Evolutionary conservation across 352 stramenopile species (phyloP).

Genomic region (Globisporangium orthogonon): DNA sequence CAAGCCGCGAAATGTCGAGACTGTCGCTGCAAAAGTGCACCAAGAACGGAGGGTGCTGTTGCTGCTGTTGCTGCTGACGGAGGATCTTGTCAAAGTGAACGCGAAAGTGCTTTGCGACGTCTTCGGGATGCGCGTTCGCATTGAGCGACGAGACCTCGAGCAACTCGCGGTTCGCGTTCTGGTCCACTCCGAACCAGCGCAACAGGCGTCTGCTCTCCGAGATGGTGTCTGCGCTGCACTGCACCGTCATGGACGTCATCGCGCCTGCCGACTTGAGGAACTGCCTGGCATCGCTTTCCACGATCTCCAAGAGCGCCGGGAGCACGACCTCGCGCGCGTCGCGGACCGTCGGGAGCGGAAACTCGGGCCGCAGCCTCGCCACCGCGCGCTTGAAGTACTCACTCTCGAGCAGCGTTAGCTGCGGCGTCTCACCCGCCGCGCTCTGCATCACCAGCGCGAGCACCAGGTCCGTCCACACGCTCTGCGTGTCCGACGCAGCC

Average conservation of each 20-base stretch:
- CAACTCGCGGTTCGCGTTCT: slow-evolving; percentile 21
- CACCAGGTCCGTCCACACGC: slow-evolving; percentile 20
- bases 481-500: background rate
- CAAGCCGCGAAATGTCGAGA: slow-evolving; percentile 4
- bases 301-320: slow-evolving; percentile 11
- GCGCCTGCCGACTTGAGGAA: slow-evolving; percentile 13
- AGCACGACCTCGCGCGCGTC: slow-evolving; percentile 12
- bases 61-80: background rate
- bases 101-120: slow-evolving; percentile 9
- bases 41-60: slow-evolving; percentile 2
- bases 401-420: slow-evolving; percentile 19
- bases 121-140: slow-evolving; percentile 3
- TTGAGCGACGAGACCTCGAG: slow-evolving; percentile 8
- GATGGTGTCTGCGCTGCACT: slow-evolving; percentile 11
- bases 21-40: slow-evolving; percentile 31
- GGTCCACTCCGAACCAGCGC: slow-evolving; percentile 23
- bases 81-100: slow-evolving; percentile 6
- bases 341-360: slow-evolving; percentile 4
- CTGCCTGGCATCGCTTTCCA: slow-evolving; percentile 7
- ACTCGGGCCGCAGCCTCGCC: slow-evolving; percentile 13
- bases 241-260: slow-evolving; percentile 14
- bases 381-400: slow-evolving; percentile 19
- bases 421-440: background rate
- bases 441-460: slow-evolving; percentile 19
- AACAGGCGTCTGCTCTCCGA: slow-evolving; percentile 5